Conservation (phyloP, 306 rosid genomes). For the Lablab purpureus region DNA sequence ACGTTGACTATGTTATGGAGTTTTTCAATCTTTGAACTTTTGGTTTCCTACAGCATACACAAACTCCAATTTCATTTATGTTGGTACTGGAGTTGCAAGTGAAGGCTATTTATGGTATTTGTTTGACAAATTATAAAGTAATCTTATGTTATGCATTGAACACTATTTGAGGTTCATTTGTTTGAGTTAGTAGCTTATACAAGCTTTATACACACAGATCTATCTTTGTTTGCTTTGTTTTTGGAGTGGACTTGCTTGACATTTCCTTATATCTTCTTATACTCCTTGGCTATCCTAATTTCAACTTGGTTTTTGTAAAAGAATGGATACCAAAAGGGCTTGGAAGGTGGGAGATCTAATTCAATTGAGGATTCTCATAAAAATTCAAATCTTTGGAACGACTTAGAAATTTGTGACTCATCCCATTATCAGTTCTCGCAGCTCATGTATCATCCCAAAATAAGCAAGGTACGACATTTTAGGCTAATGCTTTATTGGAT, state of each 20-base stretch:
- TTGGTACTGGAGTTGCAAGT: not conserved
- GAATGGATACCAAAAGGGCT: conserved; percentile 8
- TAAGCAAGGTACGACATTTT: conserved; percentile 26
- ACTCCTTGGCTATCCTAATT: not conserved
- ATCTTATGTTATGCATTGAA: not conserved
- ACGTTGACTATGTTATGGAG: not conserved
- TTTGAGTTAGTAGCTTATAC: not conserved
- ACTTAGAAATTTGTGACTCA: conserved; percentile 41
- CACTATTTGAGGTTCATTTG: not conserved
- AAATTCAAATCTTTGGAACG: conserved; percentile 22
- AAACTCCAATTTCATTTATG: conserved; percentile 19
- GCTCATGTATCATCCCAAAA: conserved; percentile 29
- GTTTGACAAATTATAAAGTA: not conserved
- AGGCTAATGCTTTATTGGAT: conserved; percentile 11
- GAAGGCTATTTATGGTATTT: conserved; percentile 4
- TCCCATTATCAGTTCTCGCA: conserved; percentile 33
- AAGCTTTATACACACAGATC: not conserved
- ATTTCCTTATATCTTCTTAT: not conserved
- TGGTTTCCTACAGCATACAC: conserved; percentile 23
- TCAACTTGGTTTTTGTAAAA: conserved; percentile 13
- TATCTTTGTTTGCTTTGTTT: not conserved
- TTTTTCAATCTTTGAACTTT: conserved; percentile 25
- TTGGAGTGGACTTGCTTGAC: not conserved
- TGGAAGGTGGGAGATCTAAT: conserved; percentile 7
- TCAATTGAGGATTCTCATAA: conserved; percentile 7